Evolutionary conservation across 2,329 filamentous ascomycete genomes (phyloP), one percentile per base, ranked within the genome.

Genomic region (Nothophaeocryptopus gaeumannii): DNA sequence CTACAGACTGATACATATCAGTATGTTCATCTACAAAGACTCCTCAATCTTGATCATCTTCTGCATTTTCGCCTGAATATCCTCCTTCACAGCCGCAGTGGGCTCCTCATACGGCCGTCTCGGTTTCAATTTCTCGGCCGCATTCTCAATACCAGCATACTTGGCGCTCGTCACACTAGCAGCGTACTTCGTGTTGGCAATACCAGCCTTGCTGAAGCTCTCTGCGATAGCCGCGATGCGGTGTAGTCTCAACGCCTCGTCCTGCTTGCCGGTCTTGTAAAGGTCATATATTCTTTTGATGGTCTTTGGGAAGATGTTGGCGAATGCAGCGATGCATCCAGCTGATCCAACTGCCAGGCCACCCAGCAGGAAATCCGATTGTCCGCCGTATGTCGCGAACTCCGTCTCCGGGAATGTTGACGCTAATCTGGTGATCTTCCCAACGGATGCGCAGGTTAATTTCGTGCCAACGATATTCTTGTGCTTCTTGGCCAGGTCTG

Each of bases 391-490:
- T 0, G 82, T 79, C 1, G 84, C 79, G 62, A 90, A 90, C 9
- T 75, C 67, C 2, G 78, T 73, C 0, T 77, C 67, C 0, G 75
- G 67, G 51, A 78, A 70, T 16, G 70, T 68, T 2, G 77, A 74
- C 0, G 76, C 74, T 3, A 89, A 75, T 8, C 85, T 75, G 3
- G 82, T 81, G 41, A 89, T 78, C 69, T 89, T 89, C 51, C 83
- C 85, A 30, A 87, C 86, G 58, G 81, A 83, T n/a, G 84, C 85
- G 62, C 85, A 88, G 2, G 85, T 88, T 47, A 88, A 71, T 72
- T 88, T 88, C 45, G 83, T 81, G 29, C 83, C 85, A 43, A 86
- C 80, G 57, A 88, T 85, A 57, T 86, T 86, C 33, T 47, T 38
- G 63, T 85, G 80, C 2, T 57, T 56, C 51, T 75, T 68, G 10